phyloP scores from a whole-genome alignment of 2,329 filamentous ascomycete genomes.

The Pseudofabraea citricarpa region DNA sequence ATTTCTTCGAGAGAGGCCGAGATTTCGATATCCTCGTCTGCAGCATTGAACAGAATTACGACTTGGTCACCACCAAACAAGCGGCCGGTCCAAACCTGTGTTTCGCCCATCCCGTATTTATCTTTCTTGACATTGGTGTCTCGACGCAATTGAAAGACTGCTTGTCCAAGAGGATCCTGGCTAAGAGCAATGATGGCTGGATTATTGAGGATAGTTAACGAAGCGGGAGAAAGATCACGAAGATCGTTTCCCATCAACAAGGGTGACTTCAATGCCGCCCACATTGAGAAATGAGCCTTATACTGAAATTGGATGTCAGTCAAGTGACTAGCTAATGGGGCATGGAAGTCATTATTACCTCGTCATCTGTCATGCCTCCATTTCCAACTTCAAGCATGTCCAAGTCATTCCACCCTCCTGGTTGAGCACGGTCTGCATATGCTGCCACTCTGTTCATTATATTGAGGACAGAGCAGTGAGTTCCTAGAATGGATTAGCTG shows the following conservation, averaged over 20 bases:
- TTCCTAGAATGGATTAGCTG: too few relatives aligned
- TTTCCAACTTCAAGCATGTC: constrained; percentile 19
- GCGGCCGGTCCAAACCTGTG: constrained; percentile 3
- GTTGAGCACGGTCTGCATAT: constrained; percentile 12
- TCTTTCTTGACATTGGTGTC: background rate
- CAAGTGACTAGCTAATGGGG: background rate
- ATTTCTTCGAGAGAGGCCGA: constrained; percentile 42
- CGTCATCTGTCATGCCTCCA: constrained; percentile 17
- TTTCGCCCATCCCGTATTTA: background rate
- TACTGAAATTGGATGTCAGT: constrained; percentile 6
- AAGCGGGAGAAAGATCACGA: constrained; percentile 8
- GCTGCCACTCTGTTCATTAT: constrained; percentile 15
- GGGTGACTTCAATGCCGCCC: constrained; percentile 16
- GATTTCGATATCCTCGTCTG: constrained; percentile 34
- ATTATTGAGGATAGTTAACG: constrained; percentile 17
- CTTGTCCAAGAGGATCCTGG: constrained; percentile 15
- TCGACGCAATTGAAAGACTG: constrained; percentile 7
- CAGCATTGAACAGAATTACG: constrained; percentile 41
- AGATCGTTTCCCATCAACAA: constrained; percentile 16
- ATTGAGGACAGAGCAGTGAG: constrained; percentile 15
- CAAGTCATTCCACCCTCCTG: constrained; percentile 19
- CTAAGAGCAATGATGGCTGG: constrained; percentile 13
- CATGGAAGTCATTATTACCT: constrained; percentile 14
- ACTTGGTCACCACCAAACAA: constrained; percentile 27
- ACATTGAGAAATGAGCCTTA: constrained; percentile 17